phyloP scores from a whole-genome alignment of 805 yeast genomes.

The Zygoascus ofunaensis region DNA sequence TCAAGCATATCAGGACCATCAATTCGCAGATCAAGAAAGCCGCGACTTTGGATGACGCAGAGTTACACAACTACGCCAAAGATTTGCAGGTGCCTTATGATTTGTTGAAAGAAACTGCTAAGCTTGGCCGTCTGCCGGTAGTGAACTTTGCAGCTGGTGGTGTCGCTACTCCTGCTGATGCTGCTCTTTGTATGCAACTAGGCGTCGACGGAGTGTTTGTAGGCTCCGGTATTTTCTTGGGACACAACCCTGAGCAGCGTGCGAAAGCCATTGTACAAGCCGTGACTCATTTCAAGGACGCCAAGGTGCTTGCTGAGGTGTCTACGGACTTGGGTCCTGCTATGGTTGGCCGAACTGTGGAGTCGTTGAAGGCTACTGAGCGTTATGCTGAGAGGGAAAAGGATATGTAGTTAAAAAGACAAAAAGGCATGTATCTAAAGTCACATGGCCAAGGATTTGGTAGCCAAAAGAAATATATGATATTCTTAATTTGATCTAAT shows the following conservation, averaged over 20 bases:
- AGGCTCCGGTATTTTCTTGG: slow-evolving; percentile 72
- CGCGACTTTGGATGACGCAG: slow-evolving; percentile 34
- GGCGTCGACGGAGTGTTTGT: slow-evolving; percentile 77
- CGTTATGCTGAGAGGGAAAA: slow-evolving; percentile 7
- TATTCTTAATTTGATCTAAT: too few relatives aligned
- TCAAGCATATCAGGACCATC: slow-evolving; percentile 59
- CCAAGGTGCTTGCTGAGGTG: slow-evolving; percentile 49
- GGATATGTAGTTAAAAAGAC: slow-evolving; percentile 4
- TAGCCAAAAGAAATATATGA: too few relatives aligned
- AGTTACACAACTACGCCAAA: slow-evolving; percentile 43
- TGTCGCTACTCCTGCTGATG: slow-evolving; percentile 81
- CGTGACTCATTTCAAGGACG: slow-evolving; percentile 59
- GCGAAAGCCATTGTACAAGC: slow-evolving; percentile 77
- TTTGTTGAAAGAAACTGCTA: slow-evolving; percentile 41
- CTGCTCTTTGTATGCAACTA: slow-evolving; percentile 72
- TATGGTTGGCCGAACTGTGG: slow-evolving; percentile 62
- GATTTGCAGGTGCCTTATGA: slow-evolving; percentile 51
- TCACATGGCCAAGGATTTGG: too few relatives aligned
- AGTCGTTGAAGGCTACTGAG: slow-evolving; percentile 7
- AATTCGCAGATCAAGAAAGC: slow-evolving; percentile 45
- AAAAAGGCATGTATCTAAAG: too few relatives aligned
- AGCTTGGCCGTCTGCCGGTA: slow-evolving; percentile 60
- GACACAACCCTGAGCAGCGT: slow-evolving; percentile 59
- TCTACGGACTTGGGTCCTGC: slow-evolving; percentile 66
- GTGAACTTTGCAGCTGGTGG: slow-evolving; percentile 88